Evolutionary conservation across 495 filamentous ascomycete species (phyloP), one percentile per base, ranked within the genome.

Genomic region (Lasiosphaeriaceae sp.): DNA sequence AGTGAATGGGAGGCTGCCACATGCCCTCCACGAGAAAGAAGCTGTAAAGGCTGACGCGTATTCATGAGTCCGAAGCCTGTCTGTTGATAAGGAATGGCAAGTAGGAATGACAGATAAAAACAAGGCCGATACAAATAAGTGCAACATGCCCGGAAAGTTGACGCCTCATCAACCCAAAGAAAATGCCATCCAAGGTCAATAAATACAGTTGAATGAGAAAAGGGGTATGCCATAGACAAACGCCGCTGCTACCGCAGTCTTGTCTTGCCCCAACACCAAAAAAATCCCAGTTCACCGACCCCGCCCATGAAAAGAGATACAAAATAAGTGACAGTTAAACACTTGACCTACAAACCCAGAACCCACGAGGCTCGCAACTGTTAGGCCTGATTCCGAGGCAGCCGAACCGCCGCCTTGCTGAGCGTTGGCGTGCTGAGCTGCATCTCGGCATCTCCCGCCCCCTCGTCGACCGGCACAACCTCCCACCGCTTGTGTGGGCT

Each of bases 401-500:
- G 8, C 39, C 39, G 12, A 1, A 43, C 39, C 4, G 39, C 39
- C n/a, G 50, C 47, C 39, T 57, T 67, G 22, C 11, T 47, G 14
- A 58, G 21, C 21, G 57, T 63, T 3, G 63, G 63, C 37, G 63
- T 68, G 29, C 24, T 55, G 17, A 54, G 35, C 37, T 31, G n/a
- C n/a, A n/a, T n/a, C n/a, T 63, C 31, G 24, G 51, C 45, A 14
- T 53, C 59, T 22, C 12, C 44, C 39, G 51, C 50, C 19, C 61
- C 61, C 37, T 67, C 70, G n/a, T 60, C 50, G 2, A 73, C 59
- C 1, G 73, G 64, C 9, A 76, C 67, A n/a, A 78, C 56, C 39
- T 76, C 72, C 75, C 75, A 80, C 50, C 68, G 67, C 48, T 46
- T 56, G 26, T 72, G 64, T 9, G 71, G 69, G 19, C 67, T 67